Evolutionary conservation across 768 basidiomycete genomes (phyloP), one percentile per base, ranked within the genome.

Genomic region (Serendipita sp.): DNA sequence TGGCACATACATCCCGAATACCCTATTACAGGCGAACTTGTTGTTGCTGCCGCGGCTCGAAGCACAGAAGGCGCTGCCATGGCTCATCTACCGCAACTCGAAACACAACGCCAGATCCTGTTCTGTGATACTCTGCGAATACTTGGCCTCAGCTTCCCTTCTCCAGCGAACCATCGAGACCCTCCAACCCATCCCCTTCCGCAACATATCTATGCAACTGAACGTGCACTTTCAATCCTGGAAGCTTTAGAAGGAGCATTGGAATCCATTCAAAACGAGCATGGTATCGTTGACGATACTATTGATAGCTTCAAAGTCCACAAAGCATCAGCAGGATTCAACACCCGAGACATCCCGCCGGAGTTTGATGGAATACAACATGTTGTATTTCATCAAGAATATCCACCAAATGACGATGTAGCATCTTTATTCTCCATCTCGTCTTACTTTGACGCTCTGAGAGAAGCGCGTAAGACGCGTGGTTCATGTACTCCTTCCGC

Each of bases 1-100:
- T 86, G 83, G 80, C 78, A 78, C 1, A 75, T 80, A 0, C 83
- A 80, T 66, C 74, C 84, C 18, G 88, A 89, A 70, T 79, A 78
- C 68, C 78, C 86, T 4, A 68, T 80, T 3, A 70, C 70, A 4
- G 71, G 74, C 65, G 77, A 76, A 46, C 73, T 78, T 11, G 74
- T 71, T 2, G 67, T 66, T 2, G 69, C 73, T 15, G 70, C 73
- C 35, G 51, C 69, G 38, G 44, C 13, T 30, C 56, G 63, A 77
- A 28, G 69, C 48, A 47, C 45, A 46, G 46, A 51, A 66, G 69
- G 32, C 18, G 3, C 65, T 5, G 68, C 68, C 8, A 18, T 48
- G 13, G 58, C 69, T 24, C 67, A 69, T 7, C 35, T 66, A 10
- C 45, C 54, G 3, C 60, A 35, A 7, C 70, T 70, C 30, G 76